Evolutionary conservation across 129 eudicot genomes (phyloP), one percentile per base, ranked within the genome.

Genomic region (Chrysanthemum seticuspe): DNA sequence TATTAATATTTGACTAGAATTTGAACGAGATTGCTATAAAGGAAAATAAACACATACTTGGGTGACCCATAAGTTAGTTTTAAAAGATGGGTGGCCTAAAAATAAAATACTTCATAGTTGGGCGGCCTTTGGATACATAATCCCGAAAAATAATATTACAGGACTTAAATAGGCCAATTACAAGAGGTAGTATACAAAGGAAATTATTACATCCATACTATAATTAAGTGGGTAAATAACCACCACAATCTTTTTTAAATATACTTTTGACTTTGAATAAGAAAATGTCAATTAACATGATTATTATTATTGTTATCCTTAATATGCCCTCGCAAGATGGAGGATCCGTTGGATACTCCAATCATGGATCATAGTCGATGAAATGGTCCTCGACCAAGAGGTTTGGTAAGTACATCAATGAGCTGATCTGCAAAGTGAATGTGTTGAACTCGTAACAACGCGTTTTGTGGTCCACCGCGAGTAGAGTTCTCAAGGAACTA

Each of bases 281-380:
- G 15, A 61, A 13, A 27, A 3, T 25, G 13, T 23, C 66, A 61
- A 61, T 13, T 64, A 64, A 13, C 18, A 25, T 29, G 6, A 56
- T 3, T n/a, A 58, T 23, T n/a, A 36, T 64, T 34, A 36, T 64
- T 34, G 40, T 40, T 64, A 36, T 64, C 69, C 52, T 64, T 64
- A 64, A 64, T 64, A 40, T 10, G 64, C 64, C 64, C 64, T 36
- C 64, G 36, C 64, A 58, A 58, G 64, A 58, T 58, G 29, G 64
- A 58, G 64, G 64, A 58, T 58, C 64, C 64, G 4, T 58, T n/a
- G 64, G 64, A 58, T 19, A 58, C 64, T 58, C 64, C 34, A 58
- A 58, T 31, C 50, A 3, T 34, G 50, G 68, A 31, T 63, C 51
- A 25, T 4, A 63, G 4, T 3, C 68, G 68, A 31, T 3, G 68